These are phyloP conservation scores for Candida sphagnicola DNA, from an alignment of 805 yeast genomes.

Conservation along the genomic window DNA sequence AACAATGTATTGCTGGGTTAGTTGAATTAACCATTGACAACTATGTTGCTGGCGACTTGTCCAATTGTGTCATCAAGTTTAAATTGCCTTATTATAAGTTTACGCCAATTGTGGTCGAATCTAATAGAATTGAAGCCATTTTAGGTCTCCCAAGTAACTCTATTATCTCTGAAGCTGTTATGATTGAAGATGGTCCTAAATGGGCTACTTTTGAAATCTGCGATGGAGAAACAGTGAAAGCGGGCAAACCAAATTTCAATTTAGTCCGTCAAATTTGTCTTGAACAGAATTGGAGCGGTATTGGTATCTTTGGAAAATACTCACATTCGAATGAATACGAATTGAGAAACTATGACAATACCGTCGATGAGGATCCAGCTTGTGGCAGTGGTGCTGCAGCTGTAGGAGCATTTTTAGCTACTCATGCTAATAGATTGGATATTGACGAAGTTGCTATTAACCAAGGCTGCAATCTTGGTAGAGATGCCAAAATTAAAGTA, in stretches of 20 bases:
- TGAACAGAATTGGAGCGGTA: conserved; percentile 25
- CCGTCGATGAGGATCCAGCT: conserved; percentile 48
- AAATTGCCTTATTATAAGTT: conserved; percentile 19
- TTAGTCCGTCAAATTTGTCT: conserved; percentile 14
- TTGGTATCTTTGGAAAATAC: conserved; percentile 36
- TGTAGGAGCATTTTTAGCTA: conserved; percentile 19
- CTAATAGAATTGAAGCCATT: conserved; percentile 1
- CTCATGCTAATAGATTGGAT: conserved; percentile 4
- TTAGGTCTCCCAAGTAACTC: conserved; percentile 7
- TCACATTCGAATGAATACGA: conserved; percentile 15
- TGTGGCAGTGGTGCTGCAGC: conserved; percentile 48
- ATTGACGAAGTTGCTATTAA: conserved; percentile 25
- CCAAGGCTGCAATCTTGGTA: conserved; percentile 36
- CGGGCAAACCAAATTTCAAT: conserved; percentile 26
- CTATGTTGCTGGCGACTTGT: conserved; percentile 5
- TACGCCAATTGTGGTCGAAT: conserved; percentile 6
- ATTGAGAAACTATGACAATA: conserved; percentile 45
- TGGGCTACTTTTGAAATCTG: conserved; percentile 40
- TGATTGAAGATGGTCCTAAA: conserved; percentile 42
- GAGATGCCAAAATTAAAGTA: conserved; percentile 35
- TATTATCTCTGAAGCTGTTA: conserved; percentile 17
- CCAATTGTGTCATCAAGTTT: conserved; percentile 18
- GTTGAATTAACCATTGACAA: conserved; percentile 27
- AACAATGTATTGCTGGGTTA: conserved; percentile 45
- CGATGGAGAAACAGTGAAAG: conserved; percentile 26